Evolutionary conservation across 2,329 filamentous ascomycete species (phyloP), one percentile per base, ranked within the genome.

Genomic region (Cladosporium sp.): DNA sequence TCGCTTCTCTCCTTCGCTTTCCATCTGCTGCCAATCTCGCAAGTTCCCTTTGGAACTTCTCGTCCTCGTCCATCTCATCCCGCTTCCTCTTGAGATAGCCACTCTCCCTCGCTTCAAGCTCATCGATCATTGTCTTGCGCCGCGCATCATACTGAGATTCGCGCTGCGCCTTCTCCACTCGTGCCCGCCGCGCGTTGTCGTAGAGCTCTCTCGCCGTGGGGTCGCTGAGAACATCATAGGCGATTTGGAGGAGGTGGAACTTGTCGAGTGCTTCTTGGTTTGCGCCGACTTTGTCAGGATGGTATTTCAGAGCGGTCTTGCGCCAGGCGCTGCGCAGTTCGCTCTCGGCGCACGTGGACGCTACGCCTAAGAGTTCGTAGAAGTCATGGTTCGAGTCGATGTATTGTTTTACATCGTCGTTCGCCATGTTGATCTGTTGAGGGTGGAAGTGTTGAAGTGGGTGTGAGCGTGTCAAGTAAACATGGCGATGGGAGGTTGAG

Each of bases 261-360:
- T 86, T 87, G 50, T 84, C 83, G 39, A 88, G 78, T 58, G 93
- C 88, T 60, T 72, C 71, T 4, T 72, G 69, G 52, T 73, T 65
- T 46, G 80, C 82, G 55, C 84, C 80, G 49, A 91, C 84, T 72
- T 96, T 95, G 77, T 97, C 92, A 1, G 92, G 92, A 68, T 97
- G 92, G 73, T 91, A 89, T 63, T 88, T 89, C n/a, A 95, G 76
- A 3, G 89, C 89, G 25, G 85, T 84, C 61, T 88, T 87, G 52
- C 89, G 82, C 76, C 92, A 96, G 38, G 88, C 89, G 58, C 86
- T 83, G 56, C 88, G 84, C 61, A 95, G 85, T 55, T 90, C 85
- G n/a, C 81, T 72, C 50, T 85, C 84, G 45, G 22, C 29, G 27
- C 35, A 27, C 16, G 77, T 71, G 0, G 84, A 80, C 15, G 83